Percentiles rank a stretch among this genome's conserved stretches.
Evolutionary conservation across 2,329 filamentous ascomycete species (phyloP).

Genomic region (Aspergillus texensis): DNA sequence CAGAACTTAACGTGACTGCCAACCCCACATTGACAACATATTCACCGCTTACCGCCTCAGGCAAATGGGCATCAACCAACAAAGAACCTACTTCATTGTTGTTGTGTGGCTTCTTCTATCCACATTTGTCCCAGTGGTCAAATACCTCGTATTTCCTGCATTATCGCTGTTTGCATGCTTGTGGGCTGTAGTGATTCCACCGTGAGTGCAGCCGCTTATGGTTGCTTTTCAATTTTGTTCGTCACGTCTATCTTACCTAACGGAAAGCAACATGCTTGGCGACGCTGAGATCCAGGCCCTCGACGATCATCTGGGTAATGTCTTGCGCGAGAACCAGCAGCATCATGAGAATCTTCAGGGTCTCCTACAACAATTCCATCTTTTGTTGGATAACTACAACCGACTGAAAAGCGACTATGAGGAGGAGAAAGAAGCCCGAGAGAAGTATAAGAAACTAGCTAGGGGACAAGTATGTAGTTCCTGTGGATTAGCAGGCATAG

Average conservation of each 20-base stretch:
- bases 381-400: constrained; percentile 58
- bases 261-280: constrained; percentile 19
- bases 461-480: constrained; percentile 41
- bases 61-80: neutral
- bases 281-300: constrained; percentile 23
- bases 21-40: neutral
- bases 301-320: constrained; percentile 13
- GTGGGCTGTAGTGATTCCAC: neutral
- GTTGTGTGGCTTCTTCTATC: neutral
- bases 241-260: neutral
- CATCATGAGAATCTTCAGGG: constrained; percentile 34
- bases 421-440: constrained; percentile 56
- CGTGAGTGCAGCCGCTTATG: neutral
- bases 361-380: constrained; percentile 44
- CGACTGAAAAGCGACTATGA: constrained; percentile 61
- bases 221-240: neutral
- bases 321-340: constrained; percentile 26
- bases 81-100: neutral
- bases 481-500: neutral
- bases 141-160: too few relatives aligned
- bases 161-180: neutral
- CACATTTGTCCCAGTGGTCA: neutral
- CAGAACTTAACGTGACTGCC: neutral
- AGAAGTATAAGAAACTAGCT: constrained; percentile 59
- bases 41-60: neutral